Evolutionary conservation across 2,329 filamentous ascomycete genomes (phyloP), one percentile per base, ranked within the genome.

Genomic region (Penicillium rolfsii): DNA sequence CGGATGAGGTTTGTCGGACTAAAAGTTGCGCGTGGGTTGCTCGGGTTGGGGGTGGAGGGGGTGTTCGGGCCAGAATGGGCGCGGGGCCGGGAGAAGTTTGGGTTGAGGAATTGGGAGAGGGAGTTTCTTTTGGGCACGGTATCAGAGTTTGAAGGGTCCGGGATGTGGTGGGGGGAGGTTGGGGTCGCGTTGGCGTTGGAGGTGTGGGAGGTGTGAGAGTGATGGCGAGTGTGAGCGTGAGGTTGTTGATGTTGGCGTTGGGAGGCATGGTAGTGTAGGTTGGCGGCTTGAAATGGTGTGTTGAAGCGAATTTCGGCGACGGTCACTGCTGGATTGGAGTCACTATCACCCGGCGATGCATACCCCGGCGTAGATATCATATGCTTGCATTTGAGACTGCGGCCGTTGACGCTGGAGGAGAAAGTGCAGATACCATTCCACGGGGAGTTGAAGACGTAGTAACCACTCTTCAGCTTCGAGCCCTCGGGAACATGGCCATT

Each of bases 221-320:
- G 41, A 45, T 14, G 52, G 14, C 24, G 30, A 9, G 33, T 12
- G 24, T 67, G 67, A 28, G 65, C 64, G 14, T 54, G 52, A 0
- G 30, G 52, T 6, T 63, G 62, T 19, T 66, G 65, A 11, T 67
- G 62, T 60, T 71, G 64, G 38, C 40, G 46, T 45, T 50, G 48
- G 9, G 60, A 41, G 68, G 59, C 64, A 54, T 70, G 67, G 7
- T 61, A 63, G 52, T 77, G 52, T 64, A 74, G 64, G 53, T 72
- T 72, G 58, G 73, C 67, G 14, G 74, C 67, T 71, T 81, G 76
- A 52, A 84, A 85, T 1, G 92, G 93, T 0, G 97, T 84, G 73
- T 96, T 97, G 82, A 97, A 97, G 19, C 93, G 87, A 61, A 98
- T 81, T 76, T 97, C 94, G 74, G 91, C 96, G 28, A 96, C 85